A percentile compares a stretch with the other conserved stretches of the same genome.
These are phyloP conservation scores for Russula abietina DNA, from an alignment of 768 basidiomycete species.

Conservation along the genomic window DNA sequence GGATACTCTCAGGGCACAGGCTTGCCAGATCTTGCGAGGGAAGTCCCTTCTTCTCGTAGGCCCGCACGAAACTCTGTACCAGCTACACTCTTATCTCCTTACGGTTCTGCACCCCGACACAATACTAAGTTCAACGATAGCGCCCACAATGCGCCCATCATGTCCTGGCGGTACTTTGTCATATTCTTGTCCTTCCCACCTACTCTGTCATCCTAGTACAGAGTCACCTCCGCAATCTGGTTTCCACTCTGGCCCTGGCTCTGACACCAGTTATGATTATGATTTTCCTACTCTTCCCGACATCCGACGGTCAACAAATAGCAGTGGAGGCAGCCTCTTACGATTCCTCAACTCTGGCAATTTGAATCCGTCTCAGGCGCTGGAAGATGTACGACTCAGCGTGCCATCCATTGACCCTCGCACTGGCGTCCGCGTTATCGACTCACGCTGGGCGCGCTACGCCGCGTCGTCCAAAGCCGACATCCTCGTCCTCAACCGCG, in stretches of 20 bases:
- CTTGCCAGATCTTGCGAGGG: conserved; percentile 8
- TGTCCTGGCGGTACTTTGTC: conserved; percentile 7
- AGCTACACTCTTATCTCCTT: conserved; percentile 16
- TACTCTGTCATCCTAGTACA: conserved; percentile 9
- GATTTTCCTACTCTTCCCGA: background rate
- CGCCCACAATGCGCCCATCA: background rate
- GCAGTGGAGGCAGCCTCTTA: conserved; percentile 5
- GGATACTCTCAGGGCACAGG: background rate
- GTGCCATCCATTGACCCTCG: conserved; percentile 16
- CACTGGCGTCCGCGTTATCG: conserved; percentile 16
- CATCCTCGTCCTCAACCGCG: conserved; percentile 17
- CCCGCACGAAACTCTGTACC: conserved; percentile 12
- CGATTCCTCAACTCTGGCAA: conserved; percentile 17
- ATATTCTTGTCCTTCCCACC: conserved; percentile 14
- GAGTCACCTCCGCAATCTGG: background rate
- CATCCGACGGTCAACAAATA: conserved; percentile 1
- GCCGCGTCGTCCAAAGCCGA: conserved; percentile 5
- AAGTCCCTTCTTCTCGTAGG: conserved; percentile 11
- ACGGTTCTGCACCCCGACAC: background rate
- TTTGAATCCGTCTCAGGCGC: conserved; percentile 2
- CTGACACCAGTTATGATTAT: background rate
- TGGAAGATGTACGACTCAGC: background rate
- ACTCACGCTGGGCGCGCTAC: conserved; percentile 11
- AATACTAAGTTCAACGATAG: background rate
- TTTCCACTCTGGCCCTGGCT: background rate